Evolutionary conservation across 805 yeast genomes (phyloP).

Genomic region (Cyberlindnera galapagoensis): DNA sequence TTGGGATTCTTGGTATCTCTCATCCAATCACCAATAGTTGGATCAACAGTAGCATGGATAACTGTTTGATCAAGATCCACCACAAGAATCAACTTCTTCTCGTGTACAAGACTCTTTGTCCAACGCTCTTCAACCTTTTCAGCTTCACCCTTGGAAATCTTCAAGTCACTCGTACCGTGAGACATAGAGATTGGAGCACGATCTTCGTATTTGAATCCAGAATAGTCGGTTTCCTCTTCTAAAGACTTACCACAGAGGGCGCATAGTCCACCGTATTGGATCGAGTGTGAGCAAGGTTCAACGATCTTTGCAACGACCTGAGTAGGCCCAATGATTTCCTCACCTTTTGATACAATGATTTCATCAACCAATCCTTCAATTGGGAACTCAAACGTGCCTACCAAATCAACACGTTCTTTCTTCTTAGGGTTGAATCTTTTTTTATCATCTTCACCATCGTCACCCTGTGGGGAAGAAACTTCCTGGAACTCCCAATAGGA

Average conservation of each 20-base stretch:
- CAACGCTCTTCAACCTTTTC: conserved; percentile 68
- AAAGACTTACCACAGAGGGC: conserved; percentile 85
- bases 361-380: conserved; percentile 59
- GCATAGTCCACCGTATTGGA: conserved; percentile 92
- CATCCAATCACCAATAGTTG: conserved; percentile 96
- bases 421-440: conserved; percentile 18
- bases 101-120: conserved; percentile 51
- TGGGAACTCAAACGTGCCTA: conserved; percentile 79
- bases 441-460: conserved; percentile 18
- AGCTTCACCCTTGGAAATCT: conserved; percentile 83
- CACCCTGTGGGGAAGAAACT: conserved; percentile 19
- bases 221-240: conserved; percentile 65
- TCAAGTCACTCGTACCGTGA: conserved; percentile 79
- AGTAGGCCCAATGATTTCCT: conserved; percentile 42
- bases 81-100: conserved; percentile 73
- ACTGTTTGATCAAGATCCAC: conserved; percentile 97
- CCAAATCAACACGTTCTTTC: conserved; percentile 50
- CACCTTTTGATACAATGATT: conserved; percentile 49
- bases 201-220: conserved; percentile 48
- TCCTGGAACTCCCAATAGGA: conserved; percentile 40
- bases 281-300: conserved; percentile 88
- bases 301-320: conserved; percentile 49
- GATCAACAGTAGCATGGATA: conserved; percentile 96
- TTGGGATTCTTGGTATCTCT: conserved; percentile 80
- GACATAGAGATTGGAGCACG: conserved; percentile 85